A percentile compares a stretch with the other conserved stretches of the same genome.
Conservation (phyloP, 345 rosid species). For the Brassica carinata region DNA sequence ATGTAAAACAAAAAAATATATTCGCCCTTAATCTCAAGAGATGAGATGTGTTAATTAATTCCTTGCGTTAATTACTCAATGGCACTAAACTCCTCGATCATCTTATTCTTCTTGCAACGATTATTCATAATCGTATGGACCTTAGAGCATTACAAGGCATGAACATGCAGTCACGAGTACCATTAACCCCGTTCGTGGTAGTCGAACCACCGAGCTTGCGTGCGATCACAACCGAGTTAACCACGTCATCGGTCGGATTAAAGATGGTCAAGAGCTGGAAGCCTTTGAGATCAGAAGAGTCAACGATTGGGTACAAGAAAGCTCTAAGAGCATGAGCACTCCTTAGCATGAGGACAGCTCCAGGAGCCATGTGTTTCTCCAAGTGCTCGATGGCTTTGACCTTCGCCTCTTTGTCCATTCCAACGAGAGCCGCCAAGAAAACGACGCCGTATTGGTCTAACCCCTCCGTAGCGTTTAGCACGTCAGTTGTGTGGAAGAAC, state of each 20-base stretch:
- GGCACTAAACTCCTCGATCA: conserved; percentile 53
- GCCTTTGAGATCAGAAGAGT: conserved; percentile 64
- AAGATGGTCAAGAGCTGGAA: conserved; percentile 73
- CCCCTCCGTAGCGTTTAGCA: conserved; percentile 52
- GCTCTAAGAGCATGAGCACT: conserved; percentile 84
- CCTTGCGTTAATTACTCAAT: conserved; percentile 21
- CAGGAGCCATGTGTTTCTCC: conserved; percentile 77
- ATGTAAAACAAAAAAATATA: no score
- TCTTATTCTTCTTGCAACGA: conserved; percentile 53
- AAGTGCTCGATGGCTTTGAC: conserved; percentile 64
- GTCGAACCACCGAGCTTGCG: conserved; percentile 50
- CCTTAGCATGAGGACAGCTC: conserved; percentile 70
- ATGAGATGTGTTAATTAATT: conserved; percentile 13
- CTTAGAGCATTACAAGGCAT: conserved; percentile 64
- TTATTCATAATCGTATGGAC: conserved; percentile 55
- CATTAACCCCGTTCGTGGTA: conserved; percentile 10
- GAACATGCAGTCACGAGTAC: conserved; percentile 33
- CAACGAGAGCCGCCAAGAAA: conserved; percentile 93
- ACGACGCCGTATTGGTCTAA: conserved; percentile 72
- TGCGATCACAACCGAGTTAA: conserved; percentile 78
- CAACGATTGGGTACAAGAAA: conserved; percentile 75
- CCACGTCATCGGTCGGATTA: conserved; percentile 84
- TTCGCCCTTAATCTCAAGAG: background rate
- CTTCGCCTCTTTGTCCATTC: conserved; percentile 83
- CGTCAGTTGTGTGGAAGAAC: conserved; percentile 68